Conservation (phyloP, 495 filamentous ascomycete genomes). For the Podospora pseudocomata region DNA sequence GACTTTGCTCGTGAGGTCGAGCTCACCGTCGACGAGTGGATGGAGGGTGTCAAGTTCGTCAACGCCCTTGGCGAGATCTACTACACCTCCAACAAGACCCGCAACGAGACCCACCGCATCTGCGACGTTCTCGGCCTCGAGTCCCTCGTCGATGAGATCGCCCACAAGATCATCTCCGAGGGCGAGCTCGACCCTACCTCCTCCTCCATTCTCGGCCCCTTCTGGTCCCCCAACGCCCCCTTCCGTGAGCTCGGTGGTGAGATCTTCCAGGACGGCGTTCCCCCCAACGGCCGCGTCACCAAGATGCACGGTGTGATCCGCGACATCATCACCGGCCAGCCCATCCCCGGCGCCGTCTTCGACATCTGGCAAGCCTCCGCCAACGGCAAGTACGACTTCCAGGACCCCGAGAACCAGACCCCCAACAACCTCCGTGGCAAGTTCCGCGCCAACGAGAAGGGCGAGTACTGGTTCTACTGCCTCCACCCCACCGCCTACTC, state of each 20-base stretch:
- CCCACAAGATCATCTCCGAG: slow-evolving; percentile 73
- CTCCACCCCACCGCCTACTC: slow-evolving; percentile 78
- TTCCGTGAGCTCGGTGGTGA: slow-evolving; percentile 66
- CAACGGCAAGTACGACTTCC: slow-evolving; percentile 88
- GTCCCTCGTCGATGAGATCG: slow-evolving; percentile 81
- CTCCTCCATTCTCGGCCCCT: slow-evolving; percentile 79
- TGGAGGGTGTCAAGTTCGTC: slow-evolving; percentile 65
- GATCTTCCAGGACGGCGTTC: slow-evolving; percentile 65
- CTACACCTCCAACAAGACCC: slow-evolving; percentile 57
- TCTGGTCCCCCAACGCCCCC: slow-evolving; percentile 81
- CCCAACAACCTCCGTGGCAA: slow-evolving; percentile 84
- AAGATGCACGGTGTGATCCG: slow-evolving; percentile 72
- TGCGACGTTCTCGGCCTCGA: slow-evolving; percentile 79
- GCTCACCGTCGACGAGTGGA: slow-evolving; percentile 76
- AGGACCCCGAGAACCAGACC: slow-evolving; percentile 70
- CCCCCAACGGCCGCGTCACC: slow-evolving; percentile 58
- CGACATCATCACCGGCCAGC: slow-evolving; percentile 69
- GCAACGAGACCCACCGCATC: slow-evolving; percentile 69
- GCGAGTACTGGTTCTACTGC: slow-evolving; percentile 77
- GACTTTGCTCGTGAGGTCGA: slow-evolving; percentile 81
- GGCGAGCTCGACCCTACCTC: slow-evolving; percentile 68
- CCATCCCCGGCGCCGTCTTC: slow-evolving; percentile 66
- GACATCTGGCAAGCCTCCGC: slow-evolving; percentile 84
- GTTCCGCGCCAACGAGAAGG: slow-evolving; percentile 72
- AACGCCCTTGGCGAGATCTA: slow-evolving; percentile 53